Evolutionary conservation across 306 rosid species (phyloP), one percentile per base, ranked within the genome.

Genomic region (Dalbergia cochinchinensis): DNA sequence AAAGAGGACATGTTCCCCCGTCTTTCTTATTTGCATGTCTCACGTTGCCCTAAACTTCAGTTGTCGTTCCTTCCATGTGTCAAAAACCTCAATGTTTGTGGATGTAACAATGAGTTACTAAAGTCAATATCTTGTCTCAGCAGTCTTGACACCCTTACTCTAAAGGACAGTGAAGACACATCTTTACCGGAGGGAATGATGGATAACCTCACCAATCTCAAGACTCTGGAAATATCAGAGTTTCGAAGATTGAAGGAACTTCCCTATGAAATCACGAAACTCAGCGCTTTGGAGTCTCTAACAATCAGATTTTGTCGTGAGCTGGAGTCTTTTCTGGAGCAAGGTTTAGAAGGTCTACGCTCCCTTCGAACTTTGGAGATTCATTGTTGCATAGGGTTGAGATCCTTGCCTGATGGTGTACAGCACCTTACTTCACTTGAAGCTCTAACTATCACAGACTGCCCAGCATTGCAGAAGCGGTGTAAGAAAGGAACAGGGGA

Each of bases 281-380:
- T 19, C n/a, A 22, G 4, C 1, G 51, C 65, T 53, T 54, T 71
- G 76, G 51, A 53, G 65, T 33, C 12, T 74, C 5, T 76, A 8
- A 5, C 5, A 2, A 64, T 76, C 6, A 1, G 0, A 1, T 1
- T 18, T 0, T 75, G 80, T 47, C 8, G 10, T 0, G 39, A 48
- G 39, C 63, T 26, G 22, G 74, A 34, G 80, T 76, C 39, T 64
- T 63, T 76, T 6, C 64, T 64, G 18, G 54, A 73, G 8, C 18
- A 39, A 19, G 8, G 0, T 57, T 18, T 35, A 51, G 19, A 50
- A 63, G 72, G 53, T 50, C 5, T 44, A 2, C 18, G 0, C 5
- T 76, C 67, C 57, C 69, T 63, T 63, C 20, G 20, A 34, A 0
- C 4, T 63, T 9, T 63, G 5, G 1, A 0, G 5, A 76, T 64